Evolutionary conservation across 129 eudicot species (phyloP).

Genomic region (Chrysanthemum lavandulifolium): DNA sequence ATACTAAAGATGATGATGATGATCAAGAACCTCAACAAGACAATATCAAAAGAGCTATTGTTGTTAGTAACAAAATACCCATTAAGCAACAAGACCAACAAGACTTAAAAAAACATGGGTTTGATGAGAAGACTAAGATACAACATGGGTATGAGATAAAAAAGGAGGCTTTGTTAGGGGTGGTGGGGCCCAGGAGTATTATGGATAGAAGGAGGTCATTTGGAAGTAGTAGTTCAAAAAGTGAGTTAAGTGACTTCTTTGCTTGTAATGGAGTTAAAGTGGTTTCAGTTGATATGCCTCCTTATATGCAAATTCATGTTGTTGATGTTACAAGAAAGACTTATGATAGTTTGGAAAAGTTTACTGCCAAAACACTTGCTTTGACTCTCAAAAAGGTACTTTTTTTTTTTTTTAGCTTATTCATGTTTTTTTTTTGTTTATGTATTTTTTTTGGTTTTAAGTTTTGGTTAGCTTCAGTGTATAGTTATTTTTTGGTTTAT

Average conservation of each 20-base stretch:
- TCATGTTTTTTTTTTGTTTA: background rate
- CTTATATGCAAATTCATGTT: conserved; percentile 94
- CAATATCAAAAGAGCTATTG: conserved; percentile 42
- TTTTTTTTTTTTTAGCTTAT: background rate
- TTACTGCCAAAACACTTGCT: conserved; percentile 88
- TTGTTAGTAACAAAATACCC: conserved; percentile 23
- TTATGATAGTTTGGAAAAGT: conserved; percentile 88
- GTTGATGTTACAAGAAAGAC: conserved; percentile 86
- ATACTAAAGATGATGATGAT: background rate
- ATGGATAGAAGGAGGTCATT: conserved; percentile 64
- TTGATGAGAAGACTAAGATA: too few species aligned
- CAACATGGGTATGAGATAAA: conserved; percentile 21
- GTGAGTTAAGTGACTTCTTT: conserved; percentile 73
- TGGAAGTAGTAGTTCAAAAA: conserved; percentile 52
- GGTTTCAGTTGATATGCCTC: conserved; percentile 91
- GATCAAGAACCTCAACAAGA: conserved; percentile 17
- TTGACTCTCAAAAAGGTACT: conserved; percentile 80
- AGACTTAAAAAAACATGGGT: background rate
- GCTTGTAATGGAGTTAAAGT: conserved; percentile 74
- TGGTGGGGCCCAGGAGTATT: too few species aligned
- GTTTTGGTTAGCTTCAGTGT: too few species aligned
- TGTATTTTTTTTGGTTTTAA: background rate
- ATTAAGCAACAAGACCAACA: background rate
- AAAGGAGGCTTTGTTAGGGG: conserved; percentile 32
- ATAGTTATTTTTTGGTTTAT: too few species aligned